Evolutionary conservation across 2,329 filamentous ascomycete species (phyloP), one percentile per base, ranked within the genome.

Genomic region (Phyllosticta citribraziliensis): DNA sequence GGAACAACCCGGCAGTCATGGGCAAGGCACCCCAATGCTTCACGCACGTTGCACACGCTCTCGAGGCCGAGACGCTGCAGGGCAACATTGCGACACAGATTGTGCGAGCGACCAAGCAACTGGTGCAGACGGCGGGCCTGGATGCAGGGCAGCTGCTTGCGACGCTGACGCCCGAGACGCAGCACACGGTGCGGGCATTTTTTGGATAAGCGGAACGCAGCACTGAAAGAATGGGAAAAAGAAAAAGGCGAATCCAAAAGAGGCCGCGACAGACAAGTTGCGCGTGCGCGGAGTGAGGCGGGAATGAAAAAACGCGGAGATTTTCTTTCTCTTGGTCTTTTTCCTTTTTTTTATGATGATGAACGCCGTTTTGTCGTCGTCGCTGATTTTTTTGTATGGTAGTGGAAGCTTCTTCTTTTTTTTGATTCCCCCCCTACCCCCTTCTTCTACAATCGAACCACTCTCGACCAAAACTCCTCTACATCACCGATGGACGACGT

Each of bases 11-110:
- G 0, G 86, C 84, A 14, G 89, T 97, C 55, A 80, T 91, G 68
- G 14, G 35, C 33, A 88, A 94, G 71, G 86, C 90, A 6, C 84
- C 84, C 66, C 91, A 91, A 73, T 83, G 92, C 63, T 97, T 99
- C 71, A 84, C 88, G 25, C 88, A 85, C 69, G 89, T 97, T 61
- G 90, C 87, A 25, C 88, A 95, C 73, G 93, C 92, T 20, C 84
- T 99, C 14, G 93, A 97, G 71, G 88, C 90, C 5, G 91, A 96
- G 71, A 93, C 92, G 19, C 80, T 99, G 51, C 89, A 92, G 70
- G 92, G 92, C 20, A 85, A 91, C 70, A 91, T 88, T 20, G 90
- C 89, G 25, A 83, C 80, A 64, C 85, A 88, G 64, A 88, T 96
- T 62, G 89, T 91, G 33, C 80, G 80, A 53, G 86, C 90, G 2